These are phyloP conservation scores for Trametes pubescens DNA, from an alignment of 1,284 basidiomycete species.

Conservation along the genomic window DNA sequence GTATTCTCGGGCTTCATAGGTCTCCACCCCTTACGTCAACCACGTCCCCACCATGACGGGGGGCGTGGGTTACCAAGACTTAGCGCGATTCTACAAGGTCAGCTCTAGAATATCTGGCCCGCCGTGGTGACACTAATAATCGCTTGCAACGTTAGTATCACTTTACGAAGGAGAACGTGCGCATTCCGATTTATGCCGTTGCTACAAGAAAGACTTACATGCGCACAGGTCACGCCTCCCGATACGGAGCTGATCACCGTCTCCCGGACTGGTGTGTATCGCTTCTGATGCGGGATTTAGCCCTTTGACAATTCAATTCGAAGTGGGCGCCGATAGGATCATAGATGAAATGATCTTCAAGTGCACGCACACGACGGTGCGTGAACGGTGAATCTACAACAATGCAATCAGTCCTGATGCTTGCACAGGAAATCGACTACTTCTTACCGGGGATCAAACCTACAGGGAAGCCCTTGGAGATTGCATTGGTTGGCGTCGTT, in stretches of 20 bases:
- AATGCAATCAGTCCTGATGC: conserved; percentile 1
- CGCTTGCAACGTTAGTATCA: conserved; percentile 44
- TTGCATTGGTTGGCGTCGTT: conserved; percentile 59
- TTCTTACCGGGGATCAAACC: conserved; percentile 57
- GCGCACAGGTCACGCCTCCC: conserved; percentile 48
- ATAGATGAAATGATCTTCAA: conserved; percentile 59
- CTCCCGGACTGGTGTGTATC: conserved; percentile 50
- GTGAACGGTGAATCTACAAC: conserved; percentile 12
- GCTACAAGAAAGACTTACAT: neutral
- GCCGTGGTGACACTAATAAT: neutral
- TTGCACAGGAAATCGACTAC: conserved; percentile 55
- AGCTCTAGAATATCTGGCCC: conserved; percentile 2
- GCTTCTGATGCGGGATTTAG: neutral
- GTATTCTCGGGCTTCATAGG: conserved; percentile 39
- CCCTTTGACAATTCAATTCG: neutral
- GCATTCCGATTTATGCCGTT: too few species aligned
- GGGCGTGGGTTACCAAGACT: conserved; percentile 50
- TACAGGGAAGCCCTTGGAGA: conserved; percentile 52
- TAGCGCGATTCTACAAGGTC: conserved; percentile 55
- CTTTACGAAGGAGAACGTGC: conserved; percentile 48
- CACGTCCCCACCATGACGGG: conserved; percentile 58
- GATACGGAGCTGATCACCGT: conserved; percentile 52
- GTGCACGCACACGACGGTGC: conserved; percentile 52
- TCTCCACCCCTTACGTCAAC: conserved; percentile 57
- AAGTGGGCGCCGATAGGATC: conserved; percentile 56